phyloP scores from a whole-genome alignment of 306 rosid genomes.

The Neltuma alba region DNA sequence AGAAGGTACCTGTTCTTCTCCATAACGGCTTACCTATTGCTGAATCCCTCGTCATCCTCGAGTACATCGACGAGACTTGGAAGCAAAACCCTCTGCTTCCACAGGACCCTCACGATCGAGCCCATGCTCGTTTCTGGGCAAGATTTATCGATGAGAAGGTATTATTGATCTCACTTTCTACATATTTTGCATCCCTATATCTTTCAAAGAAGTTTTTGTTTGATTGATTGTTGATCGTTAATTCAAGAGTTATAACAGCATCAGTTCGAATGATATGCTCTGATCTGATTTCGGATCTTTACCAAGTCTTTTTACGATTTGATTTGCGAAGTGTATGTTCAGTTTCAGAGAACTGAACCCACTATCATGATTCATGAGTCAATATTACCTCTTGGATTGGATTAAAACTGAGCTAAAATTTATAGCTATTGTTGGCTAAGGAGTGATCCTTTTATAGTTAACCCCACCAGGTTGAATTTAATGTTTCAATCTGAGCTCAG shows the following conservation, averaged over 20 bases:
- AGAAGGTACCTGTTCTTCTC: conserved; percentile 51
- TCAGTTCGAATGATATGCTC: not conserved
- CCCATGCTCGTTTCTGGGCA: conserved; percentile 60
- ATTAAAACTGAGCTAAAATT: not conserved
- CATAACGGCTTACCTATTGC: conserved; percentile 40
- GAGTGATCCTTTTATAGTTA: not conserved
- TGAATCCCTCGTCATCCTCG: conserved; percentile 58
- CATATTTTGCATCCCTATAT: not conserved
- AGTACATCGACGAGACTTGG: conserved; percentile 61
- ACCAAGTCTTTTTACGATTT: too few species aligned
- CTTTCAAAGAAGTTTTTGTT: too few species aligned
- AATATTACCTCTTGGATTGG: not conserved
- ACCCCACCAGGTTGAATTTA: not conserved
- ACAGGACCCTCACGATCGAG: conserved; percentile 35
- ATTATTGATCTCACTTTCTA: not conserved
- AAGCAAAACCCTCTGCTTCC: conserved; percentile 50
- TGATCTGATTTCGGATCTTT: not conserved
- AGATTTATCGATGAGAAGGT: conserved; percentile 55
- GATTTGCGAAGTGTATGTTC: not conserved
- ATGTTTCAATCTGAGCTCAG: not conserved
- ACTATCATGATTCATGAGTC: not conserved
- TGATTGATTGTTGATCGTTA: not conserved
- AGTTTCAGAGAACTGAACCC: not conserved
- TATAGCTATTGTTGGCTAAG: not conserved
- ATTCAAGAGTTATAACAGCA: not conserved